phyloP scores from a whole-genome alignment of 148 eudicot genomes.

The Polygonum maritimum region DNA sequence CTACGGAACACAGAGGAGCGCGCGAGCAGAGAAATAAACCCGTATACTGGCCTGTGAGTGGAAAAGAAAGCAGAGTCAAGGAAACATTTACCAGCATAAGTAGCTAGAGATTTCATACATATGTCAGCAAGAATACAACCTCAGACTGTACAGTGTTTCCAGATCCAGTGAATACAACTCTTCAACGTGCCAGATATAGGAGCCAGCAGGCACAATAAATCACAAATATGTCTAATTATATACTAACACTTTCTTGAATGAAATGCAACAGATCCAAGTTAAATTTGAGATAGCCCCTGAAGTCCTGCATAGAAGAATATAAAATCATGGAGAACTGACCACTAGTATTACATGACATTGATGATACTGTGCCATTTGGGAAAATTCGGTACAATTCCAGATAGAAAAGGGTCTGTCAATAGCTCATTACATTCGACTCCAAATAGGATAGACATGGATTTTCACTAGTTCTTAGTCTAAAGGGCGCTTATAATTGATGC shows the following conservation, averaged over 20 bases:
- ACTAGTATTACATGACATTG: neutral
- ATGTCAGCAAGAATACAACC: constrained; percentile 26
- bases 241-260: neutral
- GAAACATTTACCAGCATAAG: neutral
- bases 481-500: neutral
- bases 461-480: neutral
- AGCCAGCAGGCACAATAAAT: neutral
- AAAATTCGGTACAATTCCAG: neutral
- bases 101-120: neutral
- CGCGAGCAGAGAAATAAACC: constrained; percentile 57
- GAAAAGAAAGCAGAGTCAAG: constrained; percentile 1
- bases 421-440: neutral
- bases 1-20: too few relatives aligned
- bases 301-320: neutral
- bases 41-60: constrained; percentile 77
- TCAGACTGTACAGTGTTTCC: constrained; percentile 70
- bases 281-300: neutral
- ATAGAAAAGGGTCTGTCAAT: neutral
- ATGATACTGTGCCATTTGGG: neutral
- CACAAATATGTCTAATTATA: neutral
- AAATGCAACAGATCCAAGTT: neutral
- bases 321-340: neutral
- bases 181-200: constrained; percentile 67
- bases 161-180: constrained; percentile 93
- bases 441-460: neutral